Evolutionary conservation across 768 basidiomycete genomes (phyloP), one percentile per base, ranked within the genome.

Genomic region (Tremella fuciformis): DNA sequence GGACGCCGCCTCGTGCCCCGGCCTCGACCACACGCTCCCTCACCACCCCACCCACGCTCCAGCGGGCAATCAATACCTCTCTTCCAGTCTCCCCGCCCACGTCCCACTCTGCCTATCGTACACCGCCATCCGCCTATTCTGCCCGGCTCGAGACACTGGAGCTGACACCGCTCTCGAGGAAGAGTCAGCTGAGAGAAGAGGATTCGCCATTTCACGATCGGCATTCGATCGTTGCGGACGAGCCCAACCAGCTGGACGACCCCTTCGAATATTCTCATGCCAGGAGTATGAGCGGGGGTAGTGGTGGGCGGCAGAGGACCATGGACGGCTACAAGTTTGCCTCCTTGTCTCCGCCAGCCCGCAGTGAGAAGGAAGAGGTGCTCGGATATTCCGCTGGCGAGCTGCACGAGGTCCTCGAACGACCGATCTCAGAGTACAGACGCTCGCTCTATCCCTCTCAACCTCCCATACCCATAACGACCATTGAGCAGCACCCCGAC

Each of bases 121-220:
- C 60, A 13, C 44, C 59, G 25, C 53, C 59, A 37, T 26, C 44
- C 19, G 40, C 37, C 40, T 53, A 59, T 37, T 19, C 63, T 8
- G 41, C 54, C n/a, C 50, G 55, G 29, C 47, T 57, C 21, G 62
- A 63, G 9, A 39, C 56, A 29, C 47, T 65, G 37, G 63, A 68
- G 41, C 62, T 63, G 13, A 57, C 57, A 2, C 61, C 58, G 22
- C 19, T 67, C 18, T 59, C 57, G 3, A 57, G 57, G 1, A 26
- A 49, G 18, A 19, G 40, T 8, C 19, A 44, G 2, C 38, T 44
- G 16, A 40, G 21, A 15, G 24, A 37, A 19, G 48, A 50, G 7
- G 65, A 73, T 22, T 69, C 68, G 18, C 68, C 71, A 11, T 73
- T 73, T 40, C 54, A 73, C 53, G 71, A 73, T 60, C 53, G 68